phyloP scores from a whole-genome alignment of 1,139 yeast genomes.

The Suhomyces bolitotheri region DNA sequence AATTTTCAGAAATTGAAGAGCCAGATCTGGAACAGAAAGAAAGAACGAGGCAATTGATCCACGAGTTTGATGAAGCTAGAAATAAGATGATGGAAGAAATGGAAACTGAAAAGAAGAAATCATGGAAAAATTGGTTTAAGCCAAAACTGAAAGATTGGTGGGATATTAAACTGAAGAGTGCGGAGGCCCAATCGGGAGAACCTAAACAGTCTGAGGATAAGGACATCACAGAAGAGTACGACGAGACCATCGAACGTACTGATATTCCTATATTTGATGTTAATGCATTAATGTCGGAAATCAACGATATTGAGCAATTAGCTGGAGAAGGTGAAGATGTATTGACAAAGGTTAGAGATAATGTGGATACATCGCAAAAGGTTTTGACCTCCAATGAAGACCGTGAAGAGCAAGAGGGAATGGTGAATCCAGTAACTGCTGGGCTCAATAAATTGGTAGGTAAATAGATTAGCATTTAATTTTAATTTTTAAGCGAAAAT shows the following conservation, averaged over 20 bases:
- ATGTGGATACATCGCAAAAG: conserved; percentile 15
- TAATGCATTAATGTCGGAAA: conserved; percentile 46
- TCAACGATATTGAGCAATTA: conserved; percentile 42
- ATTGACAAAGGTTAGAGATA: conserved; percentile 18
- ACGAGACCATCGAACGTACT: conserved; percentile 9
- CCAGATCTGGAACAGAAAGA: conserved; percentile 89
- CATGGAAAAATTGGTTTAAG: conserved; percentile 67
- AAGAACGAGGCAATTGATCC: conserved; percentile 74
- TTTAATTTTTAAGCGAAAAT: no score
- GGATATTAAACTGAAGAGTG: conserved; percentile 50
- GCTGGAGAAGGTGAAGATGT: conserved; percentile 22
- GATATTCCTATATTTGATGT: conserved; percentile 44
- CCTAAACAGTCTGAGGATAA: conserved; percentile 1
- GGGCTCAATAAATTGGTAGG: conserved; percentile 4
- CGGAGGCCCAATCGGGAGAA: conserved; percentile 1
- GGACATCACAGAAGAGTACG: conserved; percentile 10
- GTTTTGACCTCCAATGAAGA: conserved; percentile 22
- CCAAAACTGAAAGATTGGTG: conserved; percentile 88
- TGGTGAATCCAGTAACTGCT: neutral
- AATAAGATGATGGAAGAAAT: conserved; percentile 48
- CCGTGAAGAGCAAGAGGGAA: conserved; percentile 19
- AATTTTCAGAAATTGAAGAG: conserved; percentile 93
- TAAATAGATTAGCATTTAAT: conserved; percentile 3
- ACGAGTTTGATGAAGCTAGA: conserved; percentile 84
- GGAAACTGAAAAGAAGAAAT: conserved; percentile 35